Evolutionary conservation across 495 filamentous ascomycete genomes (phyloP).

Genomic region (Hypomontagnella submonticulosa): DNA sequence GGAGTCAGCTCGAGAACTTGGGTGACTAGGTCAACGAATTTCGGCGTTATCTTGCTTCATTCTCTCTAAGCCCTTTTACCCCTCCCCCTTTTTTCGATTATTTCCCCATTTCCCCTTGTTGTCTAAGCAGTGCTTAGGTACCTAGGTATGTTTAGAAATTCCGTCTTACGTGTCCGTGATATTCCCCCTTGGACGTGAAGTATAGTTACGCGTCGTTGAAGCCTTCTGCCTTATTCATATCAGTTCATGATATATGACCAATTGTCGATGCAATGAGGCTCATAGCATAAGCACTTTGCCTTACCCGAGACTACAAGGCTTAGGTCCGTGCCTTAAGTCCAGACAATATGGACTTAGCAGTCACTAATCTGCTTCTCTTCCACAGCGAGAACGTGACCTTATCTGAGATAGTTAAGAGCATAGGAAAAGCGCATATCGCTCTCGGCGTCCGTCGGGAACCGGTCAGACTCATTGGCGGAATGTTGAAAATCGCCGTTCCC

Average conservation of each 20-base stretch:
- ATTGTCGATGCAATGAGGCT: not conserved
- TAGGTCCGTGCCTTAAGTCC: constrained; percentile 26
- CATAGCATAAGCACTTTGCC: not conserved
- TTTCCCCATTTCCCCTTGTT: not conserved
- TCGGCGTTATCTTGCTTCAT: no score
- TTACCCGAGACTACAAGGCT: not conserved
- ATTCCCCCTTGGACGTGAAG: not conserved
- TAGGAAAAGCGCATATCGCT: not conserved
- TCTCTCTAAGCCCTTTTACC: no score
- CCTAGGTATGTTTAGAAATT: not conserved
- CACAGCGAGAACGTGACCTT: no score
- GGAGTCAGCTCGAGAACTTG: no score
- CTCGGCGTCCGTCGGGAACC: not conserved
- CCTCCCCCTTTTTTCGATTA: not conserved
- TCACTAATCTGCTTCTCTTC: no score
- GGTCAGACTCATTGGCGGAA: not conserved
- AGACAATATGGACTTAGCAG: not conserved
- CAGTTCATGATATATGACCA: no score
- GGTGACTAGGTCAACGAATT: no score
- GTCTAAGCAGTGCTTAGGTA: no score
- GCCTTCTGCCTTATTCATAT: no score
- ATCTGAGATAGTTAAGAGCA: no score
- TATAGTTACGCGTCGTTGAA: no score
- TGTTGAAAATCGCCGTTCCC: not conserved
- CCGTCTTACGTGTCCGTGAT: not conserved